Evolutionary conservation across 2,329 filamentous ascomycete species (phyloP).

Genomic region (Fonsecaea multimorphosa): DNA sequence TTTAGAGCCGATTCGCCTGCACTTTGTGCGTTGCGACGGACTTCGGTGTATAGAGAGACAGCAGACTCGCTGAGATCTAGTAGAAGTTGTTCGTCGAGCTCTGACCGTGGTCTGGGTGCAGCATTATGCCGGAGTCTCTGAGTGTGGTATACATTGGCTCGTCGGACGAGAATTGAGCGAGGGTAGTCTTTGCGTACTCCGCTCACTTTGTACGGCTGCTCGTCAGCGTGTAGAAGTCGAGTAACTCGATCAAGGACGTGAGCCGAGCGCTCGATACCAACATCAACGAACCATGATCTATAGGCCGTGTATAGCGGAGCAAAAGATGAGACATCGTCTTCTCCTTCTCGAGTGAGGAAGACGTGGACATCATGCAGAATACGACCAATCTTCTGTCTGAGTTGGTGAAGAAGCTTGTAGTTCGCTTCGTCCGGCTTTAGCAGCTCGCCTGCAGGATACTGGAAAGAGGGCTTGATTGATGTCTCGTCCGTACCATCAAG

Average conservation of each 20-base stretch:
- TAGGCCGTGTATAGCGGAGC: constrained; percentile 91
- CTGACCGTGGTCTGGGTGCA: constrained; percentile 82
- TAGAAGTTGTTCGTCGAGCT: constrained; percentile 84
- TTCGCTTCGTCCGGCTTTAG: constrained; percentile 67
- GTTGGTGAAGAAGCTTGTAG: constrained; percentile 77
- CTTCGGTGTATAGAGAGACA: constrained; percentile 90
- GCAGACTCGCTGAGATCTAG: constrained; percentile 88
- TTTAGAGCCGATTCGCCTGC: constrained; percentile 93
- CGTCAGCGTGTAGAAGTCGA: constrained; percentile 82
- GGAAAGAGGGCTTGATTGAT: constrained; percentile 78
- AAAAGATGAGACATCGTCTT: constrained; percentile 96
- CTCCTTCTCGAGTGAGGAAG: constrained; percentile 82
- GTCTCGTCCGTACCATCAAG: constrained; percentile 65
- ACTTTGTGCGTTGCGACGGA: constrained; percentile 89
- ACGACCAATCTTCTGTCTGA: constrained; percentile 80
- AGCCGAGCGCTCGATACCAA: constrained; percentile 93
- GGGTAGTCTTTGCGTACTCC: constrained; percentile 92
- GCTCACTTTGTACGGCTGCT: constrained; percentile 91
- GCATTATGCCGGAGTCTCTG: constrained; percentile 94
- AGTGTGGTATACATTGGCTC: constrained; percentile 92
- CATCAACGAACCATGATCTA: constrained; percentile 94
- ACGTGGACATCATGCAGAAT: constrained; percentile 82
- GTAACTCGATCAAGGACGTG: constrained; percentile 89
- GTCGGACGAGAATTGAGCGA: constrained; percentile 85
- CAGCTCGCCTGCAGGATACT: constrained; percentile 86